phyloP scores from a whole-genome alignment of 257 asterid species.

The Rubia yunnanensis region DNA sequence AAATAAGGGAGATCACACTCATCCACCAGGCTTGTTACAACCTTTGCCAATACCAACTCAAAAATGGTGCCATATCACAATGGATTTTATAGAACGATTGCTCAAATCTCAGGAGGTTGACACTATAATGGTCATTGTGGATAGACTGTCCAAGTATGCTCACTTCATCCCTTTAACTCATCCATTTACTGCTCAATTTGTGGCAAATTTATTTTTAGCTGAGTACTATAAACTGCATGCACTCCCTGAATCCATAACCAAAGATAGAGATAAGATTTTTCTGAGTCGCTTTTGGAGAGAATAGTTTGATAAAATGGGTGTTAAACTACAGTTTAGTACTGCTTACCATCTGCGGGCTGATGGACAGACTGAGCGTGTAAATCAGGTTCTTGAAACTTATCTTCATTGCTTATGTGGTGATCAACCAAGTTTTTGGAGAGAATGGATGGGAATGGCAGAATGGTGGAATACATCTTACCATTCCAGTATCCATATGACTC shows the following conservation, averaged over 20 bases:
- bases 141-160: background rate
- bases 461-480: too few species aligned
- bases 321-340: too few species aligned
- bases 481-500: too few species aligned
- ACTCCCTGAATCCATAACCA: background rate
- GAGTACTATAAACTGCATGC: background rate
- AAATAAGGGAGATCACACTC: background rate
- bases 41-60: background rate
- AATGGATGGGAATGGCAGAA: too few species aligned
- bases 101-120: background rate
- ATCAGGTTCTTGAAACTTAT: too few species aligned
- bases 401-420: too few species aligned
- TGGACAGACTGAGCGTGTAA: too few species aligned
- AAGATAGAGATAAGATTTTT: background rate
- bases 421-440: too few species aligned
- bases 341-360: too few species aligned
- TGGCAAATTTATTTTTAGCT: background rate
- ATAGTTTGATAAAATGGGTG: too few species aligned
- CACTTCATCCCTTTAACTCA: background rate
- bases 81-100: conserved; percentile 5
- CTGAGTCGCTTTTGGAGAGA: background rate
- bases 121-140: background rate
- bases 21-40: background rate
- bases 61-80: background rate
- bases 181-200: background rate